Evolutionary conservation across 345 rosid species (phyloP).

Genomic region (Pistacia atlantica): DNA sequence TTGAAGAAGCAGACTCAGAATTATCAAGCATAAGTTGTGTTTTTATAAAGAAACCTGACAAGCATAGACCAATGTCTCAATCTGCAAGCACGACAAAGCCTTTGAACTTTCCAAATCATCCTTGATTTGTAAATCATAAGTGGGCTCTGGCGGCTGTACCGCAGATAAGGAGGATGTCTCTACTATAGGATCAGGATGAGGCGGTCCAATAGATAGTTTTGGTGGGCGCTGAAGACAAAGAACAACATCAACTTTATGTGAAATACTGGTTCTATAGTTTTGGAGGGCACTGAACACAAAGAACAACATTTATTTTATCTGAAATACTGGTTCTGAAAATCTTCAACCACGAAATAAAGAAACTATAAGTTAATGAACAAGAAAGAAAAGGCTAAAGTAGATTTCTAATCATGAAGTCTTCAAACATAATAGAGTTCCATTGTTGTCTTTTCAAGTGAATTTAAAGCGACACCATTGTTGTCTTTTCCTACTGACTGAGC

Average conservation of each 20-base stretch:
- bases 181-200: slow-evolving; percentile 96
- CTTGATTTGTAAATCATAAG: slow-evolving; percentile 71
- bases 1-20: slow-evolving; percentile 17
- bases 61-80: slow-evolving; percentile 97
- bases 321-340: slow-evolving; percentile 8
- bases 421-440: slow-evolving; percentile 1
- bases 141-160: slow-evolving; percentile 94
- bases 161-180: slow-evolving; percentile 98
- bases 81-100: slow-evolving; percentile 95
- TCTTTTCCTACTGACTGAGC: neutral
- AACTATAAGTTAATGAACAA: slow-evolving; percentile 12
- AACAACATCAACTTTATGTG: slow-evolving; percentile 11
- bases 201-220: slow-evolving; percentile 86
- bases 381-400: slow-evolving; percentile 8
- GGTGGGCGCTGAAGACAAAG: slow-evolving; percentile 69
- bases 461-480: neutral
- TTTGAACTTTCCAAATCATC: slow-evolving; percentile 72
- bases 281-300: slow-evolving; percentile 67
- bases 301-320: slow-evolving; percentile 12
- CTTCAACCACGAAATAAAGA: slow-evolving; percentile 14
- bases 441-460: too few species aligned
- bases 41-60: slow-evolving; percentile 67
- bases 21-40: slow-evolving; percentile 27
- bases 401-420: slow-evolving; percentile 6
- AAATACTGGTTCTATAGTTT: slow-evolving; percentile 43